Evolutionary conservation across 176 grass and related monocot genomes (phyloP).

Genomic region (Bolboschoenus planiculmis): DNA sequence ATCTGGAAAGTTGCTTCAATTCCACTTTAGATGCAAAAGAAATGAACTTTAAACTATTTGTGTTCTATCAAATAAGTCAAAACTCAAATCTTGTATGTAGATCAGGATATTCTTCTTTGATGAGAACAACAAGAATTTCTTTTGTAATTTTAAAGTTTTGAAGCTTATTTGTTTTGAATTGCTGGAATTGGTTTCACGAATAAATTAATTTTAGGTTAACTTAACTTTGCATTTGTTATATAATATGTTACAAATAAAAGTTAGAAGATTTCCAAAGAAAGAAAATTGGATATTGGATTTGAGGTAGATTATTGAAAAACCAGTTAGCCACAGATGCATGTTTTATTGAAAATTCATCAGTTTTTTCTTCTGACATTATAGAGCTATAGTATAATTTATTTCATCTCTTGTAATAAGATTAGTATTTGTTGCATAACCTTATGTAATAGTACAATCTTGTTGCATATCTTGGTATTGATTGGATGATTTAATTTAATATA

Average conservation of each 20-base stretch:
- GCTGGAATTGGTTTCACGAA: not conserved
- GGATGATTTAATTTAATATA: not conserved
- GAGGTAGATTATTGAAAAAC: not conserved
- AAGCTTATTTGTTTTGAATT: no score
- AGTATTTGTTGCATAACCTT: not conserved
- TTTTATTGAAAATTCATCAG: not conserved
- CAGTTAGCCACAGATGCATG: not conserved
- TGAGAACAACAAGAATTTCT: not conserved
- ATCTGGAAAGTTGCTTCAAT: not conserved
- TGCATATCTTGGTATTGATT: not conserved
- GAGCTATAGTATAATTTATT: not conserved
- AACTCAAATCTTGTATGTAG: not conserved
- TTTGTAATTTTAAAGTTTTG: not conserved
- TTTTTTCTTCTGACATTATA: not conserved
- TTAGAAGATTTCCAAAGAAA: not conserved
- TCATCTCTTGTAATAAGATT: not conserved
- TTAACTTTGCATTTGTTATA: not conserved
- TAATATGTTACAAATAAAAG: not conserved
- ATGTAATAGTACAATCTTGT: not conserved
- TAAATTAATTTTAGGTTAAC: not conserved
- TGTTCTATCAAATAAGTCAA: not conserved
- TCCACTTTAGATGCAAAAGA: not conserved
- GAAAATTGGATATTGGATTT: not conserved
- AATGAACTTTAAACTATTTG: not conserved
- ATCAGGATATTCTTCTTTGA: not conserved